A percentile compares a stretch with the other conserved stretches of the same genome.
phyloP scores from a whole-genome alignment of 805 yeast genomes.

The Kregervanrija pseudodelftensis region DNA sequence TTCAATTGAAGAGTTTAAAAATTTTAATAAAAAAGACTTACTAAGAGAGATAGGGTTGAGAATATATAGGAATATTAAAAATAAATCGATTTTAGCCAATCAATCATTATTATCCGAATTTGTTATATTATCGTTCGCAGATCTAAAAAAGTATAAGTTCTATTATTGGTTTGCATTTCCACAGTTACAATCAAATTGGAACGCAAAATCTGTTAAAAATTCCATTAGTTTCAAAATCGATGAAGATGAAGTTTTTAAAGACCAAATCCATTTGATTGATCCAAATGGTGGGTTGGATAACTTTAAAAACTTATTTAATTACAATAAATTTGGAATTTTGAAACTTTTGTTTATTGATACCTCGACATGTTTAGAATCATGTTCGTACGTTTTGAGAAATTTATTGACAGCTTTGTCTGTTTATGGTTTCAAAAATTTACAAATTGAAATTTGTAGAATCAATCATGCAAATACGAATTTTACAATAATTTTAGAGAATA shows the following conservation, averaged over 20 bases:
- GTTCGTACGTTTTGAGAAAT: conserved; percentile 20
- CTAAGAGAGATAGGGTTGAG: conserved; percentile 35
- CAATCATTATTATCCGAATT: conserved; percentile 39
- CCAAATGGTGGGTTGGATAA: conserved; percentile 4
- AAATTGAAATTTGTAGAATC: conserved; percentile 34
- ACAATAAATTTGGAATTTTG: conserved; percentile 4
- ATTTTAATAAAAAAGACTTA: conserved; percentile 52
- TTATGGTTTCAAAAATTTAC: conserved; percentile 29
- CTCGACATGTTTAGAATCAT: conserved; percentile 12
- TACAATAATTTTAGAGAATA: conserved; percentile 12
- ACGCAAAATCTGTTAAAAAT: conserved; percentile 5
- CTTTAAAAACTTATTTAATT: conserved; percentile 8
- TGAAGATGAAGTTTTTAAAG: not conserved
- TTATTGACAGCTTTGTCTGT: conserved; percentile 23
- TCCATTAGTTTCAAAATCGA: not conserved
- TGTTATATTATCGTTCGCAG: conserved; percentile 65
- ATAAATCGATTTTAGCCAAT: conserved; percentile 29
- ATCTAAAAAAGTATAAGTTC: conserved; percentile 80
- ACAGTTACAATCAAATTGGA: conserved; percentile 48
- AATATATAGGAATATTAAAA: conserved; percentile 22
- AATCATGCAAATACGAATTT: conserved; percentile 19
- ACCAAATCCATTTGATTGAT: conserved; percentile 15
- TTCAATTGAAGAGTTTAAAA: conserved; percentile 80
- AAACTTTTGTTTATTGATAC: conserved; percentile 23
- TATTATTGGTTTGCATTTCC: conserved; percentile 91